Evolutionary conservation across 2,329 filamentous ascomycete species (phyloP).

Genomic region (Thielaviopsis musarum): DNA sequence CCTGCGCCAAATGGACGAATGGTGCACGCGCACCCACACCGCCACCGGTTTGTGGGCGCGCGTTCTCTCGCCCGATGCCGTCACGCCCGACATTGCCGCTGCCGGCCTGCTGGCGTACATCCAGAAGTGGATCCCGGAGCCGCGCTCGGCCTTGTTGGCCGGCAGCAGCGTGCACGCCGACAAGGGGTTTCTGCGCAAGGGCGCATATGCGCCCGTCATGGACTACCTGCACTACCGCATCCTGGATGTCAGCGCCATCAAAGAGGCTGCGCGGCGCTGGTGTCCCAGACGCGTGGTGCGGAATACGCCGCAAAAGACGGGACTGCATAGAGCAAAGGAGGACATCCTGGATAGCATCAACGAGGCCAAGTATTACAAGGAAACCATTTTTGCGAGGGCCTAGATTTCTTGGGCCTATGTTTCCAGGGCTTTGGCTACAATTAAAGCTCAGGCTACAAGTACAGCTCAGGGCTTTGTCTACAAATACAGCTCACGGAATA

Average conservation of each 20-base stretch:
- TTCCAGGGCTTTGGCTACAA: no score
- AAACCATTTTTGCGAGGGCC: slow-evolving; percentile 41
- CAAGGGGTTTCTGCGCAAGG: slow-evolving; percentile 57
- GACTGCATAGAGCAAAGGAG: slow-evolving; percentile 63
- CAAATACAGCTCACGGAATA: not conserved
- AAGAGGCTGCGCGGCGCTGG: slow-evolving; percentile 81
- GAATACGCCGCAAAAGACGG: slow-evolving; percentile 53
- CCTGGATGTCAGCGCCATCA: slow-evolving; percentile 79
- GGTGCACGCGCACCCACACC: slow-evolving; percentile 72
- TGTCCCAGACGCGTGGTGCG: slow-evolving; percentile 41
- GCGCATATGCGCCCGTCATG: slow-evolving; percentile 57
- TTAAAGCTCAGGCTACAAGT: no score
- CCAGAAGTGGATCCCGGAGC: slow-evolving; percentile 48
- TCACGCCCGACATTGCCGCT: slow-evolving; percentile 64
- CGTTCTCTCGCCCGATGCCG: slow-evolving; percentile 25
- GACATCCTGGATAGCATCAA: slow-evolving; percentile 93
- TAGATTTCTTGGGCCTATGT: not conserved
- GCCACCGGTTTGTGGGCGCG: slow-evolving; percentile 65
- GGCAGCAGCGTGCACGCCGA: slow-evolving; percentile 92
- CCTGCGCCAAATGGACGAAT: slow-evolving; percentile 68
- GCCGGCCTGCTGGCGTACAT: slow-evolving; percentile 63
- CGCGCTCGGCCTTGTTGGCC: slow-evolving; percentile 55
- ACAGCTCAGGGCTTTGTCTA: no score
- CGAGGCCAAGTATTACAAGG: slow-evolving; percentile 72
- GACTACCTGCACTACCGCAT: slow-evolving; percentile 78